Conservation (phyloP, 352 stramenopile genomes). For the Phytophthora meadii region DNA sequence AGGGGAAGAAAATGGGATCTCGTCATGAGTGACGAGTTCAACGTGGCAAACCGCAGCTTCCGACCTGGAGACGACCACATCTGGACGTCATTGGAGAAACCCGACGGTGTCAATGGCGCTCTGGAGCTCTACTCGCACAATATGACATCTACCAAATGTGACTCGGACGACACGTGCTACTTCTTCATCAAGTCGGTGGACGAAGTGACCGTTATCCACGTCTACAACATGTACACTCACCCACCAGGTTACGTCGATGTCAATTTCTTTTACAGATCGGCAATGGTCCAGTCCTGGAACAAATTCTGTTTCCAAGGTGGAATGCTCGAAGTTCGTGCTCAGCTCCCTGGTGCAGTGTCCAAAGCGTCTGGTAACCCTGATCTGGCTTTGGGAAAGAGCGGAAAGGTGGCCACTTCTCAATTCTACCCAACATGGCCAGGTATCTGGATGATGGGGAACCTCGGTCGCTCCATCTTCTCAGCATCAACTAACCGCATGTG, state of each 20-base stretch:
- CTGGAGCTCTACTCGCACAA: slow-evolving; percentile 9
- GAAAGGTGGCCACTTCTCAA: neutral
- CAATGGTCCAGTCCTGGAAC: slow-evolving; percentile 8
- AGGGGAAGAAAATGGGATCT: neutral
- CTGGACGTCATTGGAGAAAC: slow-evolving; percentile 2
- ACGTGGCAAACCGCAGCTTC: slow-evolving; percentile 6
- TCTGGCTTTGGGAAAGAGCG: neutral
- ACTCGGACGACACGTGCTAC: neutral
- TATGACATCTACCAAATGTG: slow-evolving; percentile 4
- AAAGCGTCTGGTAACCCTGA: slow-evolving; percentile 1
- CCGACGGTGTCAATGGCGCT: slow-evolving; percentile 3
- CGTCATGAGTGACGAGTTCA: slow-evolving; percentile 10
- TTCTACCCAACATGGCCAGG: slow-evolving; percentile 2
- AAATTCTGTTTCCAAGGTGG: slow-evolving; percentile 7
- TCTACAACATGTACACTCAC: slow-evolving; percentile 10
- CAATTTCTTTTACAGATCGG: slow-evolving; percentile 2
- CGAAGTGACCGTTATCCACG: slow-evolving; percentile 1
- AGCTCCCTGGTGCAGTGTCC: neutral
- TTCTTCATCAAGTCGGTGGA: slow-evolving; percentile 5
- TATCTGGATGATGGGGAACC: slow-evolving; percentile 1
- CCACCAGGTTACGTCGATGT: neutral
- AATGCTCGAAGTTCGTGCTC: slow-evolving; percentile 3
- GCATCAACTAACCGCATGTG: slow-evolving; percentile 6
- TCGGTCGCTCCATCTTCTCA: slow-evolving; percentile 6
- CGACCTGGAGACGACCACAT: slow-evolving; percentile 9